phyloP scores from a whole-genome alignment of 352 stramenopile species.

The Pythium rishiriense region DNA sequence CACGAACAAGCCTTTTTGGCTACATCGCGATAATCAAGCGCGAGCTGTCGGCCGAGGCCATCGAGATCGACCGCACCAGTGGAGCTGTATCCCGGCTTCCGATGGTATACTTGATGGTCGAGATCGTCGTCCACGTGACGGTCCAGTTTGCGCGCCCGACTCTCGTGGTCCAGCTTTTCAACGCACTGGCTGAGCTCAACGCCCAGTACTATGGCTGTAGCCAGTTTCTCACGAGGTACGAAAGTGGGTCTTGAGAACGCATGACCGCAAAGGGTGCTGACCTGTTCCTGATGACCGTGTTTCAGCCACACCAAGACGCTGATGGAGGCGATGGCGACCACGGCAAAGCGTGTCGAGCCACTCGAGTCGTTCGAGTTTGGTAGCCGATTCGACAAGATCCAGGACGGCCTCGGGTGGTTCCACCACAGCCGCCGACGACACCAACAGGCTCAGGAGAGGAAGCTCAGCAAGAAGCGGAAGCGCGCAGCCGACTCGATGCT shows the following conservation, averaged over 20 bases:
- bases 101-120: not conserved
- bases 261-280: too few relatives aligned
- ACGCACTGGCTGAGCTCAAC: slow-evolving; percentile 1
- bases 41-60: not conserved
- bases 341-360: not conserved
- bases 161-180: slow-evolving; percentile 1
- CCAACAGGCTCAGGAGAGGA: not conserved
- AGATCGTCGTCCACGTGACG: slow-evolving; percentile 2
- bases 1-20: not conserved
- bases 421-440: not conserved
- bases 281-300: not conserved
- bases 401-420: slow-evolving; percentile 6
- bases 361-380: not conserved
- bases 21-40: not conserved
- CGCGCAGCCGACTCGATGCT: not conserved
- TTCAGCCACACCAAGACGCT: not conserved
- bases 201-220: not conserved
- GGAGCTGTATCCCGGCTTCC: not conserved
- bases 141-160: not conserved
- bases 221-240: slow-evolving; percentile 1
- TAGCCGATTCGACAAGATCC: not conserved
- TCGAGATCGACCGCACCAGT: not conserved
- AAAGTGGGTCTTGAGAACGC: not conserved
- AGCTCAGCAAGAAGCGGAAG: not conserved
- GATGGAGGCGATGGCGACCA: not conserved